Conservation (phyloP, 116 monocot genomes). For the Zostera marina region DNA sequence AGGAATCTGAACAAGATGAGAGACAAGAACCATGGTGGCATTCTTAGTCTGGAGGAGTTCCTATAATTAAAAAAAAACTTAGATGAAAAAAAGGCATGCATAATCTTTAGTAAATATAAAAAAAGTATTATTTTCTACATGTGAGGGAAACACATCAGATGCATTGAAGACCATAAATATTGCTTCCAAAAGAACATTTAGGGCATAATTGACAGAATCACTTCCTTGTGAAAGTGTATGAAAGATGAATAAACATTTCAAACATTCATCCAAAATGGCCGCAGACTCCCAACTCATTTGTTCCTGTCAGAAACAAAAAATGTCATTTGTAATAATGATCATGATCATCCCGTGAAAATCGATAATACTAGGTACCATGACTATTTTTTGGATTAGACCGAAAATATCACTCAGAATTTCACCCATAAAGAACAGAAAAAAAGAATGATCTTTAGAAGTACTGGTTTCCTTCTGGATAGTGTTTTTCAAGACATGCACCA, state of each 20-base stretch:
- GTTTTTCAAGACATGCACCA: slow-evolving; percentile 41
- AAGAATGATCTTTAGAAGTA: slow-evolving; percentile 24
- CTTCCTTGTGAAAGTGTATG: slow-evolving; percentile 48
- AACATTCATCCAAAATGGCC: slow-evolving; percentile 48
- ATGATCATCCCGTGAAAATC: not conserved
- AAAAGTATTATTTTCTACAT: slow-evolving; percentile 24
- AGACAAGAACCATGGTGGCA: slow-evolving; percentile 44
- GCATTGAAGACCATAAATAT: slow-evolving; percentile 46
- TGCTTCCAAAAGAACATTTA: slow-evolving; percentile 55
- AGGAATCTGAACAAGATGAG: slow-evolving; percentile 77
- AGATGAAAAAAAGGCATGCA: not conserved
- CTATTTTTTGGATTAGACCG: slow-evolving; percentile 30
- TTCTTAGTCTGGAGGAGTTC: slow-evolving; percentile 42
- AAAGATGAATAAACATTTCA: slow-evolving; percentile 57
- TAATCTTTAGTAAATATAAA: not conserved
- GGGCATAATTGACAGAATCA: slow-evolving; percentile 20
- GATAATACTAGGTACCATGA: slow-evolving; percentile 29
- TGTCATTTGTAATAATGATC: not conserved
- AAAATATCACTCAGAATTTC: slow-evolving; percentile 69
- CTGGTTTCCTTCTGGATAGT: slow-evolving; percentile 44
- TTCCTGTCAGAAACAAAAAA: slow-evolving; percentile 24
- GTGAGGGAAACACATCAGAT: slow-evolving; percentile 23
- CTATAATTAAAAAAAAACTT: slow-evolving; percentile 12
- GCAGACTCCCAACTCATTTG: slow-evolving; percentile 29
- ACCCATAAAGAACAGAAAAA: slow-evolving; percentile 37